phyloP scores from a whole-genome alignment of 768 basidiomycete genomes.

The Nidula microcarpa region DNA sequence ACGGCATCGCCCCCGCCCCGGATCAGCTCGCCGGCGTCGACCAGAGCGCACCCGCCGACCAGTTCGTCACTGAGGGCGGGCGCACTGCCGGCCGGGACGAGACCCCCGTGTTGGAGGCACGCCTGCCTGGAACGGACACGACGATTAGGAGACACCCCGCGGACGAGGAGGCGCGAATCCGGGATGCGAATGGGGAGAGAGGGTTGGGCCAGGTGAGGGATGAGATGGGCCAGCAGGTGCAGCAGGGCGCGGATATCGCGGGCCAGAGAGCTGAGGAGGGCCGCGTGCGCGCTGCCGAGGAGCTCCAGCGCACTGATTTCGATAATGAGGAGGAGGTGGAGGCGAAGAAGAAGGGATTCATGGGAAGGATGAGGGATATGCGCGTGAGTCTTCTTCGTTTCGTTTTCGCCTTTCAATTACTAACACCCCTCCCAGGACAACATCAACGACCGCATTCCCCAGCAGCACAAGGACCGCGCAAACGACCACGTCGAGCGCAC shows the following conservation, averaged over 20 bases:
- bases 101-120: slow-evolving; percentile 28
- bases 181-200: slow-evolving; percentile 27
- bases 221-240: slow-evolving; percentile 4
- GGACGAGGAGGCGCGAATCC: slow-evolving; percentile 36
- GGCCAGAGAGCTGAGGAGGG: neutral
- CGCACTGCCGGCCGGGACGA: slow-evolving; percentile 23
- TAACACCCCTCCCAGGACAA: slow-evolving; percentile 13
- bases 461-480: slow-evolving; percentile 60
- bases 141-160: slow-evolving; percentile 43
- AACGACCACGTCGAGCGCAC: slow-evolving; percentile 54
- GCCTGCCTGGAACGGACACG: slow-evolving; percentile 26
- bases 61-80: slow-evolving; percentile 55
- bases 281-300: slow-evolving; percentile 1
- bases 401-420: slow-evolving; percentile 13
- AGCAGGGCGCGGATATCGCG: neutral
- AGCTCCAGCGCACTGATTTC: slow-evolving; percentile 3
- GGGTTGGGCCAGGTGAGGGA: slow-evolving; percentile 17
- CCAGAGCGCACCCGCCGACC: slow-evolving; percentile 62
- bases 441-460: slow-evolving; percentile 53
- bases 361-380: slow-evolving; percentile 25
- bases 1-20: slow-evolving; percentile 59
- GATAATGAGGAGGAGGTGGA: slow-evolving; percentile 13
- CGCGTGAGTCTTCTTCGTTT: slow-evolving; percentile 10
- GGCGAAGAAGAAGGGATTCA: slow-evolving; percentile 29
- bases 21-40: slow-evolving; percentile 65